Conservation (phyloP, 768 basidiomycete genomes). For the Solioccasus polychromus region DNA sequence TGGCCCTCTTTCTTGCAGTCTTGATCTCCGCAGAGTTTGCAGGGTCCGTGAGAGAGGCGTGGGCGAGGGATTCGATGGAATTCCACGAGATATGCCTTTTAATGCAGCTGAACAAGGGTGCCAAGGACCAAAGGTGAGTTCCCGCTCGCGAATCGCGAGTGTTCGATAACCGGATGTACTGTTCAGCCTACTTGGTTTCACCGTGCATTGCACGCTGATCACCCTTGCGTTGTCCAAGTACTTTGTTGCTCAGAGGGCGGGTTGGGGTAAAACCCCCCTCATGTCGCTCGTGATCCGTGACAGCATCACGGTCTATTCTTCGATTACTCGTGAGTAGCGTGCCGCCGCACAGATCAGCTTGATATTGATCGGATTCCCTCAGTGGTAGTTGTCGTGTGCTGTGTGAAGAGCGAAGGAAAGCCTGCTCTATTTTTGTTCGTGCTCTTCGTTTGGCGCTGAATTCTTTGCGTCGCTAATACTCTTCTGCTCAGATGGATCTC, state of each 20-base stretch:
- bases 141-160: neutral
- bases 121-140: slow-evolving; percentile 11
- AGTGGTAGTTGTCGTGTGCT: slow-evolving; percentile 4
- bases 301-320: slow-evolving; percentile 9
- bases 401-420: neutral
- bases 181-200: slow-evolving; percentile 12
- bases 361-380: neutral
- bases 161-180: neutral
- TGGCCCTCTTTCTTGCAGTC: slow-evolving; percentile 6
- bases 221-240: slow-evolving; percentile 21
- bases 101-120: neutral
- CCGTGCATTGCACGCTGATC: slow-evolving; percentile 13
- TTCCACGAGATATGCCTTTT: slow-evolving; percentile 15
- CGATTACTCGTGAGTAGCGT: slow-evolving; percentile 7
- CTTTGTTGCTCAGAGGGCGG: slow-evolving; percentile 9
- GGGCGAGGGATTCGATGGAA: neutral
- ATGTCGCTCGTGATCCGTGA: slow-evolving; percentile 20
- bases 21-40: slow-evolving; percentile 6
- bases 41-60: slow-evolving; percentile 3
- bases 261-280: slow-evolving; percentile 18
- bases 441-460: neutral
- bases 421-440: slow-evolving; percentile 8
- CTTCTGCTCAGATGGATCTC: slow-evolving; percentile 12
- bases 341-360: neutral
- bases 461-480: slow-evolving; percentile 1